Conservation (phyloP, 1,139 yeast genomes). For the Magnusiomyces suaveolens region DNA sequence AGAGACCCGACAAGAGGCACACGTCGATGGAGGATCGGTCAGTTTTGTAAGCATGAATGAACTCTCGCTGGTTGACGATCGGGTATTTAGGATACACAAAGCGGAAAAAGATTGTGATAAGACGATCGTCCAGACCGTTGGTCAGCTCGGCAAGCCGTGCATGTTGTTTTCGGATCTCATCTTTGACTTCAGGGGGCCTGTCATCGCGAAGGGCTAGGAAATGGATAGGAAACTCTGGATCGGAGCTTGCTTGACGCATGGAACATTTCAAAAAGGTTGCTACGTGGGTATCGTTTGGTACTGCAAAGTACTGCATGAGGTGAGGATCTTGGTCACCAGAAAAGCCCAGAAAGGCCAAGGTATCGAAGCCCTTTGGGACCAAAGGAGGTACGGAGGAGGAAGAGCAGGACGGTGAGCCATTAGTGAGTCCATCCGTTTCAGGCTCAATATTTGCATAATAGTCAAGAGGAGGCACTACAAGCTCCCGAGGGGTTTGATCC, state of each 20-base stretch:
- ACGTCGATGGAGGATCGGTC: conserved; percentile 26
- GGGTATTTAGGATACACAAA: conserved; percentile 33
- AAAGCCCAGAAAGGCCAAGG: conserved; percentile 23
- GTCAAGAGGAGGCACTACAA: background rate
- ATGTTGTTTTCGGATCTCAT: conserved; percentile 20
- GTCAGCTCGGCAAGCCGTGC: conserved; percentile 21
- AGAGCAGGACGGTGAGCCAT: background rate
- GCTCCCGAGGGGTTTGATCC: background rate
- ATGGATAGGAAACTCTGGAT: conserved; percentile 25
- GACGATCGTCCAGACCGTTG: conserved; percentile 25
- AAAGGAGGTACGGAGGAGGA: conserved; percentile 3
- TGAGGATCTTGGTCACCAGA: conserved; percentile 33
- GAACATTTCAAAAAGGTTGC: conserved; percentile 29
- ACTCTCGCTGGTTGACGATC: conserved; percentile 29
- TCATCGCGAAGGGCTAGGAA: conserved; percentile 24
- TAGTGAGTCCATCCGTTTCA: background rate
- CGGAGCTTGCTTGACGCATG: conserved; percentile 24
- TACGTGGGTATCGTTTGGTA: conserved; percentile 21
- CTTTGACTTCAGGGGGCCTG: conserved; percentile 15
- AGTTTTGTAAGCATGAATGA: conserved; percentile 28
- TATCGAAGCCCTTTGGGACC: conserved; percentile 10
- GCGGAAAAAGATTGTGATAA: conserved; percentile 30
- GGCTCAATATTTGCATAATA: background rate
- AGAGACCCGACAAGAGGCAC: conserved; percentile 30
- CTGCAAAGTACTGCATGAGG: conserved; percentile 23